Evolutionary conservation across 768 basidiomycete genomes (phyloP), one percentile per base, ranked within the genome.

Genomic region (Termitomyces heimii): DNA sequence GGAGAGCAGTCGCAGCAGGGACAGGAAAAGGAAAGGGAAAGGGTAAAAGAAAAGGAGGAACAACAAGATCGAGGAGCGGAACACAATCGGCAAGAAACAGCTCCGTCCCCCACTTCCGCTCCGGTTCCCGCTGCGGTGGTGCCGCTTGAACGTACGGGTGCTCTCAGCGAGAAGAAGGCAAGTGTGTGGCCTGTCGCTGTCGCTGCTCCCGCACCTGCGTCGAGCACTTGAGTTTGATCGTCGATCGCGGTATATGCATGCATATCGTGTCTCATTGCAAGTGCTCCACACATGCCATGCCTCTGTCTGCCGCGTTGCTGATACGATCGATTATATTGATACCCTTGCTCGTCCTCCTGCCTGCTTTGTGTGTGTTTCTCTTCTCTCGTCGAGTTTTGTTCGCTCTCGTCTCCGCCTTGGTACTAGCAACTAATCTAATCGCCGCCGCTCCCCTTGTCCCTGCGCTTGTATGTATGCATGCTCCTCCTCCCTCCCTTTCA

Each of bases 161-260:
- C 37, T 32, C n/a, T n/a, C n/a, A 45, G 44, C 37, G 37, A 48
- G n/a, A 48, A 55, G 46, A 55, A 24, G 31, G 29, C 20, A n/a
- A 59, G 54, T 14, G 49, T 59, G 28, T 59, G 58, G 58, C 39
- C 53, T 20, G 24, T 59, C 14, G 13, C 31, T 54, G 47, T 4
- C 31, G n/a, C 42, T 14, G 42, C 43, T 13, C 31, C 42, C 4
- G 20, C 53, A 12, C 1, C 44, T 24, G 34, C 54, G 24, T 4
- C 46, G 20, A 22, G 22, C 13, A 14, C 42, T 6, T 24, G 22
- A 43, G 42, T 43, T 2, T 39, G 6, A 9, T 39, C n/a, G 39
- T 35, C 35, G 14, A 35, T 35, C 14, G 35, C 35, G 13, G 6
- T 31, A 35, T 14, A 14, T 35, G 35, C 35, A 16, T 35, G 14